These are phyloP conservation scores for bread wheat (Triticum aestivum) DNA, from an alignment of 176 grass and related monocot genomes.

Conservation along the genomic window IWGSC_CS_RefSeq_v2.1 NC_057807.1:709244496-709244995, in stretches of 20 bases:
- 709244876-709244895: neutral
- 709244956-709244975: neutral
- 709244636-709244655: conserved; percentile 26
- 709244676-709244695: neutral
- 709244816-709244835: neutral
- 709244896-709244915: neutral
- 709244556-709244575: conserved; percentile 97
- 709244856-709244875: neutral
- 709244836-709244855: neutral
- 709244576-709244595: conserved; percentile 91
- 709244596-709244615: conserved; percentile 99
- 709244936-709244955: neutral
- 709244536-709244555: conserved; percentile 97
- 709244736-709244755: neutral
- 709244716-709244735: neutral
- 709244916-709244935: neutral
- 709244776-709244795: neutral
- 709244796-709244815: neutral
- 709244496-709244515: conserved; percentile 10
- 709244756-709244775: neutral
- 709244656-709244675: neutral
- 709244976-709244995: neutral
- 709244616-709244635: conserved; percentile 57
- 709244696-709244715: neutral
- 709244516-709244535: conserved; percentile 72